These are phyloP conservation scores for Tuber aestivum DNA, from an alignment of 495 filamentous ascomycete genomes.

Conservation along the genomic window DNA sequence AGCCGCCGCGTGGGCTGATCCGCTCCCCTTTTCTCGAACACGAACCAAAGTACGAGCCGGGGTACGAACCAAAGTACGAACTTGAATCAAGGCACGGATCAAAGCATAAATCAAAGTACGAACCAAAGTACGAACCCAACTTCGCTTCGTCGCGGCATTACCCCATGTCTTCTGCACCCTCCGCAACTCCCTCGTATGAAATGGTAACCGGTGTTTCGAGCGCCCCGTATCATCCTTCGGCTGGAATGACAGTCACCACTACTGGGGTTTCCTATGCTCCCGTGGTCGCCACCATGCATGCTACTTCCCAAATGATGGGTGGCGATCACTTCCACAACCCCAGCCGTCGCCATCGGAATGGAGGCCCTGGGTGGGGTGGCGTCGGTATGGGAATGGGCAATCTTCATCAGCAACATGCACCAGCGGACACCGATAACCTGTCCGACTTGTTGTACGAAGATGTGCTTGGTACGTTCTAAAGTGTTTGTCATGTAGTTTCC, in stretches of 20 bases:
- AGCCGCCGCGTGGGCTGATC: too few relatives aligned
- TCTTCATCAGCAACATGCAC: constrained; percentile 43
- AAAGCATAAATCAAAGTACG: constrained; percentile 28
- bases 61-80: too few relatives aligned
- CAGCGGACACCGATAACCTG: constrained; percentile 38
- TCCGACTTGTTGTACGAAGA: constrained; percentile 47
- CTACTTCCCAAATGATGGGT: constrained; percentile 35
- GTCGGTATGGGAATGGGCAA: constrained; percentile 32
- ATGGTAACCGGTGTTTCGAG: constrained; percentile 39
- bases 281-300: constrained; percentile 36
- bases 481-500: constrained; percentile 38
- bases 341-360: constrained; percentile 29
- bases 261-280: constrained; percentile 37
- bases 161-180: constrained; percentile 37
- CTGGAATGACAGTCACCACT: constrained; percentile 39
- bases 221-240: constrained; percentile 34
- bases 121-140: constrained; percentile 39
- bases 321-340: constrained; percentile 28
- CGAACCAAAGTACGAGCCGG: constrained; percentile 41
- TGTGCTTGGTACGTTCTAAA: constrained; percentile 47
- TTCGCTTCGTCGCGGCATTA: constrained; percentile 42
- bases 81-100: too few relatives aligned
- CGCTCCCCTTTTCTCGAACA: constrained; percentile 42
- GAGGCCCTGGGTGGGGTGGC: constrained; percentile 29
- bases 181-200: constrained; percentile 38